Percentiles rank a stretch among this genome's conserved stretches.
These are phyloP conservation scores for Pterocarpus macrocarpus DNA, from an alignment of 306 rosid genomes.

Conservation along the genomic window DNA sequence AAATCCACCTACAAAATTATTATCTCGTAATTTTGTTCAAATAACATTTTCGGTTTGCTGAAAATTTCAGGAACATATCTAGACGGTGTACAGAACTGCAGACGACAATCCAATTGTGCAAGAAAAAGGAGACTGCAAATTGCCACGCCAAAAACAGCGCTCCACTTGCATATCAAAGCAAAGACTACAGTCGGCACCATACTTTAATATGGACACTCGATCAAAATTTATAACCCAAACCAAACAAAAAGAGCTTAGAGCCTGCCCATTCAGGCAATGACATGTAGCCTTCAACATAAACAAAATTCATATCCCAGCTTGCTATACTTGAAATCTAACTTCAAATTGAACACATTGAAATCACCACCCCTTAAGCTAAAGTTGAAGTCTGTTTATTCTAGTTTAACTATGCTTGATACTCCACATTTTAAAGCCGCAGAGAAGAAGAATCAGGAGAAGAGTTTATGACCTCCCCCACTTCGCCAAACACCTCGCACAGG, in stretches of 20 bases:
- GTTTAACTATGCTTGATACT: conserved; percentile 25
- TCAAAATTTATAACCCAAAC: conserved; percentile 43
- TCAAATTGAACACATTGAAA: conserved; percentile 34
- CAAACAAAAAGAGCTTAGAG: conserved; percentile 32
- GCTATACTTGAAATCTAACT: conserved; percentile 42
- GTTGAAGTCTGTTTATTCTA: neutral
- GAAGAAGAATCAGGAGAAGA: conserved; percentile 50
- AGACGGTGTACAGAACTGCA: neutral
- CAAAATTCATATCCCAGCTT: conserved; percentile 41
- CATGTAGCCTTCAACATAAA: conserved; percentile 21
- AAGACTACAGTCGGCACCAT: conserved; percentile 10
- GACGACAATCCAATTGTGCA: neutral
- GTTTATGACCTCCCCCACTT: conserved; percentile 72
- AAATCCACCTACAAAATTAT: neutral
- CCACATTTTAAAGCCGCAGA: conserved; percentile 17
- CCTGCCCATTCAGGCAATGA: conserved; percentile 34
- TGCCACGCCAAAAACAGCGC: neutral
- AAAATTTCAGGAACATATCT: neutral
- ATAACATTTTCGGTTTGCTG: neutral
- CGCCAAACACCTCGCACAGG: conserved; percentile 94
- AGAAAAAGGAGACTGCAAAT: conserved; percentile 11
- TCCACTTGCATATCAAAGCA: conserved; percentile 1
- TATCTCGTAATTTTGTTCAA: neutral
- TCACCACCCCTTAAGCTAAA: conserved; percentile 42
- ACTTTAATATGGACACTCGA: conserved; percentile 36